phyloP scores from a whole-genome alignment of 106 monocot genomes.

The Dendrobium catenatum region DNA sequence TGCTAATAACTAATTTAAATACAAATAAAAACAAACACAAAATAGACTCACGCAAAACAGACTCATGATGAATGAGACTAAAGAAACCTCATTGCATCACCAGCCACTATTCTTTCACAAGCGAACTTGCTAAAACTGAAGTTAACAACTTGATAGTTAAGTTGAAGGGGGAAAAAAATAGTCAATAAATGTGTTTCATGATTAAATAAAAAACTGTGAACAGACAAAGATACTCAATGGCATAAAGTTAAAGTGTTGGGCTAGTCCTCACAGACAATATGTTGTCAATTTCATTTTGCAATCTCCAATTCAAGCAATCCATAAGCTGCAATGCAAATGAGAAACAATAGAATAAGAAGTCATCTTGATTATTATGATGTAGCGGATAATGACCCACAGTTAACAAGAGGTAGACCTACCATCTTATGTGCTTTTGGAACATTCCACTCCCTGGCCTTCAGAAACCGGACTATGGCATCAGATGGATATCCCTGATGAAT shows the following conservation, averaged over 20 bases:
- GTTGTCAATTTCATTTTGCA: constrained; percentile 66
- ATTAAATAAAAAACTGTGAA: neutral
- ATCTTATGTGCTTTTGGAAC: constrained; percentile 76
- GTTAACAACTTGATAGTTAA: neutral
- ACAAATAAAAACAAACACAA: neutral
- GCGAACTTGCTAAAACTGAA: neutral
- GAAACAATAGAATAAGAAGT: neutral
- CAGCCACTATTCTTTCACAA: neutral
- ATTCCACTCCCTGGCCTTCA: constrained; percentile 90
- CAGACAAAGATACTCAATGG: neutral
- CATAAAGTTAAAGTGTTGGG: neutral
- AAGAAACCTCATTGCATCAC: neutral
- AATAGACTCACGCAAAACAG: neutral
- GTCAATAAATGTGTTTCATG: neutral
- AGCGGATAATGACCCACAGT: constrained; percentile 4
- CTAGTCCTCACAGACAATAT: constrained; percentile 58
- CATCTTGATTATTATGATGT: neutral
- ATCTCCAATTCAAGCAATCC: constrained; percentile 86
- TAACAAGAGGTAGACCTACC: constrained; percentile 28
- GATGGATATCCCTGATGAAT: constrained; percentile 74
- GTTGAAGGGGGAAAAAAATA: neutral
- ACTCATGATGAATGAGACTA: neutral
- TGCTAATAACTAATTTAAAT: neutral
- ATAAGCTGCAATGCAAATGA: constrained; percentile 41
- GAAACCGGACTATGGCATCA: constrained; percentile 64